phyloP scores from a whole-genome alignment of 768 basidiomycete species.

The Solioccasus polychromus region DNA sequence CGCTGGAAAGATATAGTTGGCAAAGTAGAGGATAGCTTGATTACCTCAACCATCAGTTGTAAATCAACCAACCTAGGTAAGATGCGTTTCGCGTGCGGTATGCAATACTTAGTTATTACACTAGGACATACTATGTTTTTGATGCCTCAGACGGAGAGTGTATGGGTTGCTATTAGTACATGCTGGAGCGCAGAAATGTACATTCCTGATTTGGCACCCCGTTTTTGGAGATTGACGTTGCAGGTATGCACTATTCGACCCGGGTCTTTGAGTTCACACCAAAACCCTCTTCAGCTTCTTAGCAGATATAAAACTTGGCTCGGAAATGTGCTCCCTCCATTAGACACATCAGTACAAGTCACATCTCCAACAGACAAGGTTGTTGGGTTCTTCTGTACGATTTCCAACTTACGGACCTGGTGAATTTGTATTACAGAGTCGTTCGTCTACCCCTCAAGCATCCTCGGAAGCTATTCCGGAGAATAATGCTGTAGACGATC shows the following conservation, averaged over 20 bases:
- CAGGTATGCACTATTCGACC: conserved; percentile 53
- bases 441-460: conserved; percentile 52
- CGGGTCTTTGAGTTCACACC: neutral
- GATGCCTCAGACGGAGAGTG: conserved; percentile 62
- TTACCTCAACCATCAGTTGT: conserved; percentile 40
- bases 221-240: conserved; percentile 89
- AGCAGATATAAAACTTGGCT: conserved; percentile 81
- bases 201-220: conserved; percentile 74
- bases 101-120: conserved; percentile 1
- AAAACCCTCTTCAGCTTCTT: conserved; percentile 53
- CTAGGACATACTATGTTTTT: conserved; percentile 40
- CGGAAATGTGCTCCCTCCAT: conserved; percentile 46
- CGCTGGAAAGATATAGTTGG: conserved; percentile 93
- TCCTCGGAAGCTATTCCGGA: conserved; percentile 52
- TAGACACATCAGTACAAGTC: conserved; percentile 38
- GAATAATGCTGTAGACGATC: conserved; percentile 58
- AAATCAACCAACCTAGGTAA: conserved; percentile 38
- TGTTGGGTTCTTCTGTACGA: conserved; percentile 15
- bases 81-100: neutral
- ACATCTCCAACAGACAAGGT: conserved; percentile 37
- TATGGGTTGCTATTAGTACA: conserved; percentile 68
- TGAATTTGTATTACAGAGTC: conserved; percentile 32
- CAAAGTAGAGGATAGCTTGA: conserved; percentile 67
- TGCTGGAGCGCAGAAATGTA: conserved; percentile 90
- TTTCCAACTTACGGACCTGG: neutral